phyloP scores from a whole-genome alignment of 306 rosid species.

The Herpetospermum pedunculosum region DNA sequence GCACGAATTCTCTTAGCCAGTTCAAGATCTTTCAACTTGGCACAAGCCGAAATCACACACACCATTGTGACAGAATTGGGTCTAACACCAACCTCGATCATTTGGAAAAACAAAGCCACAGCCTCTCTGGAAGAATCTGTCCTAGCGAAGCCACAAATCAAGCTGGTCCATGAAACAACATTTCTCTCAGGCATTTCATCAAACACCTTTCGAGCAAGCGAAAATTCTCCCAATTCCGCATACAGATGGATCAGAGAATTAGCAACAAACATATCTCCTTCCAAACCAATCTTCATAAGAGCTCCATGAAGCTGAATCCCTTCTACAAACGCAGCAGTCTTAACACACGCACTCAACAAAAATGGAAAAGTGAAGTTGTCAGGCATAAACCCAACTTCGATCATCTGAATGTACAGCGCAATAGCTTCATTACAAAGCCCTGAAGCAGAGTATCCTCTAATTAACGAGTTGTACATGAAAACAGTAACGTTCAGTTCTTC shows the following conservation, averaged over 20 bases:
- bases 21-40: constrained; percentile 57
- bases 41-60: constrained; percentile 65
- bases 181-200: constrained; percentile 62
- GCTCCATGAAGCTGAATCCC: constrained; percentile 62
- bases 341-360: constrained; percentile 48
- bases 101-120: constrained; percentile 54
- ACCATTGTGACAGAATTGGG: constrained; percentile 62
- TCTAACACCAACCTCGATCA: constrained; percentile 38
- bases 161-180: constrained; percentile 80
- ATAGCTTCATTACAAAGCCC: constrained; percentile 44
- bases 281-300: constrained; percentile 49
- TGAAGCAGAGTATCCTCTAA: constrained; percentile 54
- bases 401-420: constrained; percentile 33
- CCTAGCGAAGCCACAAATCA: constrained; percentile 67
- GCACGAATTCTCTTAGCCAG: constrained; percentile 38
- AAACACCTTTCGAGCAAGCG: constrained; percentile 44
- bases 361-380: constrained; percentile 64
- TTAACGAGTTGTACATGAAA: constrained; percentile 41
- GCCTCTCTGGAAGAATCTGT: constrained; percentile 35
- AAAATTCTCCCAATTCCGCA: constrained; percentile 38
- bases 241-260: constrained; percentile 65
- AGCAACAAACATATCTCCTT: constrained; percentile 37
- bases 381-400: constrained; percentile 37
- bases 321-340: constrained; percentile 32
- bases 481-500: constrained; percentile 12